phyloP scores from a whole-genome alignment of 495 filamentous ascomycete genomes.

The Parachaetomium inaequale region DNA sequence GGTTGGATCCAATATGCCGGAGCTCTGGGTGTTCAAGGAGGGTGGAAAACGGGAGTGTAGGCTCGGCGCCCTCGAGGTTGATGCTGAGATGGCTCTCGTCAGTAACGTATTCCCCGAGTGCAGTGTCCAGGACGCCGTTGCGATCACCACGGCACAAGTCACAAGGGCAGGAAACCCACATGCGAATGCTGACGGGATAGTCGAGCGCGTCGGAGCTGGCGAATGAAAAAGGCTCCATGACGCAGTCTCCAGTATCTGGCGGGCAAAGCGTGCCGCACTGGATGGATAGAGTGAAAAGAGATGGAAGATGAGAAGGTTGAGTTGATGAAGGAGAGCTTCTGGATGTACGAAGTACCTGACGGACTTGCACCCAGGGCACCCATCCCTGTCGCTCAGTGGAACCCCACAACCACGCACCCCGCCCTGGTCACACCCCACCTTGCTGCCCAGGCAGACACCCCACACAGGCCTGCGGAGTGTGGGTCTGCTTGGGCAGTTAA shows the following conservation, averaged over 20 bases:
- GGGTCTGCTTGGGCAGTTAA: background rate
- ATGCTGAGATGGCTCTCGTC: conserved; percentile 39
- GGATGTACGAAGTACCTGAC: background rate
- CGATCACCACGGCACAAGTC: background rate
- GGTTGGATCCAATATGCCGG: conserved; percentile 77
- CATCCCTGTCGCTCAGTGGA: background rate
- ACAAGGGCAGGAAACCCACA: conserved; percentile 40
- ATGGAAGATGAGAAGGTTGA: background rate
- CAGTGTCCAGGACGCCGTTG: background rate
- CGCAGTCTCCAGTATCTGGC: background rate
- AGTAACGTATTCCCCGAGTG: background rate
- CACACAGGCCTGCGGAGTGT: background rate
- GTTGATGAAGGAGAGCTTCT: background rate
- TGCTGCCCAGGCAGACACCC: background rate
- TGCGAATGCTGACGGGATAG: conserved; percentile 75
- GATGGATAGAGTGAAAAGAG: background rate
- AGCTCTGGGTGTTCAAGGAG: conserved; percentile 74
- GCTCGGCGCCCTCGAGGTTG: conserved; percentile 81
- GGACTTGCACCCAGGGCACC: background rate
- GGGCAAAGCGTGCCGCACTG: background rate
- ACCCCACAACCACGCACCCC: too few species aligned
- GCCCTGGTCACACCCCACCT: background rate
- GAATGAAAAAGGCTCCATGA: conserved; percentile 94
- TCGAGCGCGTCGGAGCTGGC: conserved; percentile 77
- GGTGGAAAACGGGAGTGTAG: conserved; percentile 71